phyloP scores from a whole-genome alignment of 208 protist genomes.

The Vickermania spadyakhi region DNA sequence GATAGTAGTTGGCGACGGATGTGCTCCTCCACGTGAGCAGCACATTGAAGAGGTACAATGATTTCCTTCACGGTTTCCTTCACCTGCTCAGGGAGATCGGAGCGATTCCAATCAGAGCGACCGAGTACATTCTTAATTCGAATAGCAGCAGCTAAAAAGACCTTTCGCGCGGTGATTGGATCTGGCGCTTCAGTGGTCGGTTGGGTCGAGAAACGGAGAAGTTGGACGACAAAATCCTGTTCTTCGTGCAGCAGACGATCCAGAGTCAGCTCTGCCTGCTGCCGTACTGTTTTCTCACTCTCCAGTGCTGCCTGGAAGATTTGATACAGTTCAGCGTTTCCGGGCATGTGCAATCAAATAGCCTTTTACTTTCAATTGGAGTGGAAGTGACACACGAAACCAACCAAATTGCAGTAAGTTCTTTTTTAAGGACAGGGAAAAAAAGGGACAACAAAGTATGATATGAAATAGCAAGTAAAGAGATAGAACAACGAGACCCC shows the following conservation, averaged over 20 bases:
- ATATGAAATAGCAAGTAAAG: too few species aligned
- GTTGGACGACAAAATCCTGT: constrained; percentile 43
- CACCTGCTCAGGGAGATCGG: constrained; percentile 41
- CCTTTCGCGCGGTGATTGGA: constrained; percentile 10
- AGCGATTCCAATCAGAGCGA: constrained; percentile 66
- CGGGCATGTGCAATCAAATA: too few species aligned
- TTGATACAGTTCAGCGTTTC: constrained; percentile 39
- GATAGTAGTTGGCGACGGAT: constrained; percentile 70
- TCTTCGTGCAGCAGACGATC: constrained; percentile 27
- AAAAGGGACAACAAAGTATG: too few species aligned
- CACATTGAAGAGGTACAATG: constrained; percentile 57
- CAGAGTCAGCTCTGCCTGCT: constrained; percentile 56
- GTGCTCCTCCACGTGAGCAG: constrained; percentile 45
- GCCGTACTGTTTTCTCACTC: constrained; percentile 44
- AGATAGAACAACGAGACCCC: too few species aligned
- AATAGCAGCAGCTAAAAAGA: constrained; percentile 54
- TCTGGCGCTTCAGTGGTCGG: not conserved
- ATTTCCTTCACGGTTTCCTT: constrained; percentile 25
- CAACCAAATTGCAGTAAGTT: too few species aligned
- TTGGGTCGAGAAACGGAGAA: constrained; percentile 38
- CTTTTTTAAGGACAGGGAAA: too few species aligned
- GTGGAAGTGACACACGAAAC: too few species aligned
- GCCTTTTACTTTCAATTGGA: too few species aligned
- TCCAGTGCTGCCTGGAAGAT: constrained; percentile 62
- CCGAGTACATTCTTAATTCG: constrained; percentile 66